Evolutionary conservation across 2,329 filamentous ascomycete species (phyloP), one percentile per base, ranked within the genome.

Genomic region (Ophiocordyceps camponoti-saundersi): DNA sequence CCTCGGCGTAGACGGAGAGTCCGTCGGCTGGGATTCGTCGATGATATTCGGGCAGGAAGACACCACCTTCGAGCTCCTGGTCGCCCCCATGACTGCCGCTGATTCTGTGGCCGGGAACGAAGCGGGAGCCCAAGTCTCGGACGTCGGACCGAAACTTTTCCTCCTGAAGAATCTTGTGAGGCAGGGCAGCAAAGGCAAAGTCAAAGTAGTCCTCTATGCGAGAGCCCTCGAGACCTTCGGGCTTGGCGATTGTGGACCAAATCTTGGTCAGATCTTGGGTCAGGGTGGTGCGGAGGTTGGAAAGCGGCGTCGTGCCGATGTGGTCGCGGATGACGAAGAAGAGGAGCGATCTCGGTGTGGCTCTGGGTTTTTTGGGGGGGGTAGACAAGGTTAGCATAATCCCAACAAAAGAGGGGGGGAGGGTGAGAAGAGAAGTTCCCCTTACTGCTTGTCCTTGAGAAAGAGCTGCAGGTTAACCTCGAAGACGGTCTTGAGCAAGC

Each of bases 261-360:
- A 98, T 87, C 61, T 90, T 85, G 45, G 80, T 81, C 51, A 98
- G 72, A 62, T 96, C 92, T 65, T 93, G 85, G 53, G 95, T 72
- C 44, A 98, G 68, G 1, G 92, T 98, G 57, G 85, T 85, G 60
- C 88, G 85, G 47, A 98, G 77, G 64, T 95, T 96, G 52, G 80
- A 72, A 29, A 98, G 75, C 11, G 92, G 92, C 1, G 92, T 98
- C 44, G 79, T 86, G 53, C 92, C 92, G 53, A 96, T 77, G 63
- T 95, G 90, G 62, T 98, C 92, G 63, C 92, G 88, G 58, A 98
- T 95, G 54, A 98, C 92, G 69, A 98, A 98, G 71, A 98, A 96
- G 34, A 98, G 75, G 45, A 98, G 79, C 13, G 90, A 96, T 53
- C 89, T 79, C 29, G 90, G 86, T 29, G 82, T 88, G 18, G 85